Base-by-base conservation (phyloP, 169 alveolate genomes). In the Cryptosporidium tyzzeri region DNA sequence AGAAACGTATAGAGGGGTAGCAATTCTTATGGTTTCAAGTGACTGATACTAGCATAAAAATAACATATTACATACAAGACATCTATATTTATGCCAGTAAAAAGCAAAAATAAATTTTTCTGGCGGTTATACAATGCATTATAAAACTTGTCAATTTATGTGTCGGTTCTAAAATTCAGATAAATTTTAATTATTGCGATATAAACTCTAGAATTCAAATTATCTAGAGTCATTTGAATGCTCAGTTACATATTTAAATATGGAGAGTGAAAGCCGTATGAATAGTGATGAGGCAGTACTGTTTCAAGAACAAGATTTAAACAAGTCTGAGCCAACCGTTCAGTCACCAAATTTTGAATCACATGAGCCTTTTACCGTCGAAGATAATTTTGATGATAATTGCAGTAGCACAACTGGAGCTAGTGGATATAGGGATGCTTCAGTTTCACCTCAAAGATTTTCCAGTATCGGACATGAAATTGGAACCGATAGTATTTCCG, bases 351-450 rank as follows among this genome's bases (percentile, higher is more conserved):
- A 80, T 62, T 80, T 80, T 80, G 89, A 62, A 80, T 62, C 70
- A 31, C 80, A 51, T 41, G 89, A 80, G 31, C 29, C 70, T 9
- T 73, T 73, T 80, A 39, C 45, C 23, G 74, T 16, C 48, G 89
- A 80, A 31, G 89, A 65, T 59, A 59, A 80, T 14, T 80, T 80
- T 62, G 89, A 80, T 62, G 89, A 80, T 80, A 48, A 67, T 18
- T 80, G 89, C 45, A 80, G 89, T 45, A 80, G 89, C 39, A 80
- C 89, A 33, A 80, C 89, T 16, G 89, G 89, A 80, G 89, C 89
- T 6, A 80, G 89, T 62, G 89, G 80, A 18, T 59, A 73, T 48
- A 80, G 89, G 51, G 89, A 80, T 62, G 23, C 74, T 44, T 80
- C 89, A n/a, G 68, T 62, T 2, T 80, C 89, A 10, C 89, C 89